Evolutionary conservation across 306 rosid species (phyloP).

Genomic region (Malus orientalis): DNA sequence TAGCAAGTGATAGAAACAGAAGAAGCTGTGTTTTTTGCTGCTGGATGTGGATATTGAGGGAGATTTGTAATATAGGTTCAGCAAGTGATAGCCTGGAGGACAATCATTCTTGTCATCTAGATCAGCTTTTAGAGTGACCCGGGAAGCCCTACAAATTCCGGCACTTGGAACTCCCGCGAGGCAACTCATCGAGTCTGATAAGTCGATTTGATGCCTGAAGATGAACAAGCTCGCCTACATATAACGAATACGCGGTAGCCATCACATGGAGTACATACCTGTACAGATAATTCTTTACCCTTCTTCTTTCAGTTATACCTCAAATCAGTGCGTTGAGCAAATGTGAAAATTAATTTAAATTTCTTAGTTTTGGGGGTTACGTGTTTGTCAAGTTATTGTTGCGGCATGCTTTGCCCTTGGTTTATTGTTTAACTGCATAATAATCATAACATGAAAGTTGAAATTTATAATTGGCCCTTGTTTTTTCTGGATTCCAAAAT

Average conservation of each 20-base stretch:
- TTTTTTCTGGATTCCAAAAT: neutral
- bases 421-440: neutral
- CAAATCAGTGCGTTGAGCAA: neutral
- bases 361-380: neutral
- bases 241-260: slow-evolving; percentile 11
- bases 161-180: slow-evolving; percentile 9
- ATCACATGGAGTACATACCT: slow-evolving; percentile 28
- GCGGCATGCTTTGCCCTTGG: neutral
- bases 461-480: neutral
- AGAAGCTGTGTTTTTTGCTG: slow-evolving; percentile 5
- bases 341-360: neutral
- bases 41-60: neutral
- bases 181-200: slow-evolving; percentile 8
- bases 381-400: neutral
- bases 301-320: neutral
- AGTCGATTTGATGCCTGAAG: slow-evolving; percentile 11
- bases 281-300: slow-evolving; percentile 35
- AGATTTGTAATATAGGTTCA: neutral
- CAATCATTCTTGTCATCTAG: slow-evolving; percentile 13
- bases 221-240: neutral
- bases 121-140: slow-evolving; percentile 8
- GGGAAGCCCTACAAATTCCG: slow-evolving; percentile 2
- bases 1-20: too few relatives aligned
- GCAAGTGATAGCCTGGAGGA: slow-evolving; percentile 6
- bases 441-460: neutral